Base-by-base conservation (phyloP, 1,139 yeast species). In the Blastobotrys illinoisensis region DNA sequence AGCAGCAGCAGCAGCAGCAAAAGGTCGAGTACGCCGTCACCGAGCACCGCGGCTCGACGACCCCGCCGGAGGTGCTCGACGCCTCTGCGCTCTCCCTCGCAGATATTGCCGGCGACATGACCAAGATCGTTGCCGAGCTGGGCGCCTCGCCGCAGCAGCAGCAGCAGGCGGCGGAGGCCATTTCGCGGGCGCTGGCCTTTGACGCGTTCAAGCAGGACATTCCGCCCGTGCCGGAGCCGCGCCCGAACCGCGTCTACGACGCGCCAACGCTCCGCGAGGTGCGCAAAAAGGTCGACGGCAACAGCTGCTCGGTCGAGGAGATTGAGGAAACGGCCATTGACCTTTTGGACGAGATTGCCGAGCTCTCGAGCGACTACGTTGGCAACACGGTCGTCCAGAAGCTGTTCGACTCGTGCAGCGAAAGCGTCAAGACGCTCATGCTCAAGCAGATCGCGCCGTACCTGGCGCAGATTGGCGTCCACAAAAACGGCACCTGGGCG, bases 401-500 rank as follows among this genome's bases (percentile, higher is more conserved):
- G 69, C 72, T 93, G 46, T 91, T 91, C 66, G 86, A 88, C 53
- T 74, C 79, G 53, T 81, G 91, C 50, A 81, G 89, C 2, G 83
- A 86, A 32, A 77, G 84, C 6, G 77, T 90, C 55, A 88, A 88
- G 66, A 85, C 87, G 62, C 80, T 86, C 71, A 86, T 95, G 90
- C 79, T 93, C 52, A 82, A 86, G 65, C 82, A 81, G 62, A 82
- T 95, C 52, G 77, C 87, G 3, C 96, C 95, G 19, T 88, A 79
- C 65, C 76, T 95, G 60, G 88, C 97, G 1, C 95, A 90, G 65
- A 85, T 93, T 75, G 95, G 98, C 64, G 86, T 89, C 55, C 99
- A 93, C 73, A 93, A 93, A 67, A 93, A 95, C 70, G 99, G 99
- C 59, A 93, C 99, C 3, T 93, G 99, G 99, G 98, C 98, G 1